Base-by-base conservation (phyloP, 2,329 filamentous ascomycete species). In the Pseudocercospora fijiensis region DNA sequence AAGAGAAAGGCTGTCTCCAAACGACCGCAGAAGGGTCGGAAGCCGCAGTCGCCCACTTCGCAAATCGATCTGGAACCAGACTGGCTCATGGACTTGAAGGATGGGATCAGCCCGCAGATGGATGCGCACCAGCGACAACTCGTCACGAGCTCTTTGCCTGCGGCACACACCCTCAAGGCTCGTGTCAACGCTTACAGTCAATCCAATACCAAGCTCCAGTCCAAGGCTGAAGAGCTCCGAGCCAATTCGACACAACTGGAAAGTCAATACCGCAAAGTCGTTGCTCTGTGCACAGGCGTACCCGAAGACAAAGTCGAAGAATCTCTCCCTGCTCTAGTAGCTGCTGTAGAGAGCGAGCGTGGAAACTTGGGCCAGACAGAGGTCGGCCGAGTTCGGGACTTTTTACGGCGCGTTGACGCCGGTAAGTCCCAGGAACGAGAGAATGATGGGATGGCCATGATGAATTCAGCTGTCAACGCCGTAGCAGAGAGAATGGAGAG, bases 321-420 rank as follows among this genome's bases (percentile, higher is more conserved):
- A 62, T 85, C 92, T 58, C 82, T 97, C 0, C 90, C 92, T 58
- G 87, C 88, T 2, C 81, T 99, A 49, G 86, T 96, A 53, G 87
- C 91, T 66, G 95, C 95, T 1, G 90, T 98, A 2, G 94, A 96
- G 78, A 96, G 92, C 72, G 93, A 97, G 75, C 85, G 67, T 52
- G 69, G 70, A 1, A 67, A 64, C 4, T 56, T 74, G 41, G 68
- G 68, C 7, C 69, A 72, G 41, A 61, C 76, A 56, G 91, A 96
- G 73, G 86, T 94, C 8, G 86, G 85, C 0, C 81, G 92, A 8
- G 90, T 96, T 11, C 83, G 90, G 70, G 86, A 92, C 58, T 96
- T 96, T 74, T 79, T 96, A 62, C 85, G 89, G 28, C 89, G 90
- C 61, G 90, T 96, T 2, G 91, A 93, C 72, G 55, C 58, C 16